phyloP scores from a whole-genome alignment of 129 eudicot genomes.

The Mikania micrantha region DNA sequence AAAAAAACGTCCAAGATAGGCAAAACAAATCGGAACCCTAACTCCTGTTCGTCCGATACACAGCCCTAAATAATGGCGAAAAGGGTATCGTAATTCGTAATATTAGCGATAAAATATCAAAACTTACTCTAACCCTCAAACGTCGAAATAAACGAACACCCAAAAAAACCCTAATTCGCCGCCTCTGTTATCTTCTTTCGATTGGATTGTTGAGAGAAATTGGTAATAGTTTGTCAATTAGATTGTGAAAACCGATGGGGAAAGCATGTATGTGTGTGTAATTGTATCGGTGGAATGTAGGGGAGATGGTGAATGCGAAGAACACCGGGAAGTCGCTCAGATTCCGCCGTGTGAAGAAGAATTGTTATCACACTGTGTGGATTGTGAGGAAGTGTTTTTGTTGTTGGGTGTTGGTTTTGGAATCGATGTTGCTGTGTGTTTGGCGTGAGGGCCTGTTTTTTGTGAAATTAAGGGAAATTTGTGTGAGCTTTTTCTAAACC shows the following conservation, averaged over 20 bases:
- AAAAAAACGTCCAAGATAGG: neutral
- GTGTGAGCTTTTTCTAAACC: neutral
- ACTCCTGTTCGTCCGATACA: constrained; percentile 16
- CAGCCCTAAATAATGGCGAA: neutral
- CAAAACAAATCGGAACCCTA: constrained; percentile 29
- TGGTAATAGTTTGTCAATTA: constrained; percentile 14
- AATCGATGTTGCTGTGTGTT: constrained; percentile 13
- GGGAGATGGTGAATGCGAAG: constrained; percentile 16
- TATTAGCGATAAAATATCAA: neutral
- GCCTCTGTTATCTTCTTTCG: constrained; percentile 3
- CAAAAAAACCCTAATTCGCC: constrained; percentile 32
- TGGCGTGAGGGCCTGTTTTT: neutral
- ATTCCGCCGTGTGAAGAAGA: constrained; percentile 30
- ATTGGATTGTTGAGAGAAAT: constrained; percentile 15
- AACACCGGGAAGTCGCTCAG: constrained; percentile 22
- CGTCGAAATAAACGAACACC: constrained; percentile 7
- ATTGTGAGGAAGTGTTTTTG: constrained; percentile 12
- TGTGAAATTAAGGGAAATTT: neutral
- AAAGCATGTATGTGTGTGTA: constrained; percentile 2
- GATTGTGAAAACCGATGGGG: neutral
- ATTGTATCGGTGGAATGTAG: constrained; percentile 10
- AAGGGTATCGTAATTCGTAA: constrained; percentile 3
- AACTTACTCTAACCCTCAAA: constrained; percentile 6
- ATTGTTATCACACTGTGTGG: constrained; percentile 21
- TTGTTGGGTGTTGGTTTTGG: constrained; percentile 27